Evolutionary conservation across 2,329 filamentous ascomycete species (phyloP), one percentile per base, ranked within the genome.

Genomic region (Pseudogymnoascus sp.): DNA sequence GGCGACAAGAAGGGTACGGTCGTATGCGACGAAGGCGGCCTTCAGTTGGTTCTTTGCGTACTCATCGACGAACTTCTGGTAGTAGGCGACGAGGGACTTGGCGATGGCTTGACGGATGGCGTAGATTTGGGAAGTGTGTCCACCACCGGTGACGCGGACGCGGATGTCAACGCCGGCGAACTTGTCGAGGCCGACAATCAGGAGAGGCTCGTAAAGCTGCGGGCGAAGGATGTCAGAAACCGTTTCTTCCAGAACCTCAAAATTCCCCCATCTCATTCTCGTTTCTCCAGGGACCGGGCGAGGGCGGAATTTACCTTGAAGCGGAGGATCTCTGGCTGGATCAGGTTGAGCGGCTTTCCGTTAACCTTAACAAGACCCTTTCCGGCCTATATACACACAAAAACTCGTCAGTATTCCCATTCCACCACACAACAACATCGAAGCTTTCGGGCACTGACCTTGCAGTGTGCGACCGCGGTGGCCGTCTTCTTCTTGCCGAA

Each of bases 21-120:
- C 92, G 85, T 93, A 99, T 80, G 92, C 87, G 76, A 93, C 90
- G 73, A 99, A 88, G 72, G 91, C 90, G 83, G 93, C 89, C 91
- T 97, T 99, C 77, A 99, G 87, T 82, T 92, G 86, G 88, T 97
- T 97, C 90, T 99, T 99, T 84, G 90, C 91, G 90, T 97, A 93
- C 90, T 99, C 95, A 78, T 99, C 95, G 82, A 97, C 91, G 84
- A 88, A 99, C 87, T 99, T 97, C 85, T 97, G 93, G 90, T 97
- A 97, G 89, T 97, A 97, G 81, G 92, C 89, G 77, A 96, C 88
- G 78, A 96, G 91, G 75, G 89, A 89, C 88, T 97, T 99, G 84
- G 93, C 88, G 78, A 99, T 97, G 75, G 95, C 93, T 85, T 99
- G 95, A 75, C 95, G 92, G 85, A 97, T 91, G 79, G 95, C 95